A percentile compares a stretch with the other conserved stretches of the same genome.
phyloP scores from a whole-genome alignment of 495 filamentous ascomycete genomes.

The Cetradonia linearis region DNA sequence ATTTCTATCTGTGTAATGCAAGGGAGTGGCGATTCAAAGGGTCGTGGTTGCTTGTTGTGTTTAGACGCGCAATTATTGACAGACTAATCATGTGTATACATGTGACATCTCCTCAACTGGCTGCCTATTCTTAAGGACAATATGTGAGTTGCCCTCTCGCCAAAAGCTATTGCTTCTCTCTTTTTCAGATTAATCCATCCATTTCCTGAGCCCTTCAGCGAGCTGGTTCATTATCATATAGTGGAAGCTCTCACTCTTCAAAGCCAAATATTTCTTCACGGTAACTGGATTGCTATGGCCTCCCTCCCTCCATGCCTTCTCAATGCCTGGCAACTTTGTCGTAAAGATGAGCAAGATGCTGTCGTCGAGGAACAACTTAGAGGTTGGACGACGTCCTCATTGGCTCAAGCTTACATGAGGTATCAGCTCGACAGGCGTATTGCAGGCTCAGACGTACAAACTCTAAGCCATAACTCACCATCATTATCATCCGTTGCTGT shows the following conservation, averaged over 20 bases:
- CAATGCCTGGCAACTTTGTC: slow-evolving; percentile 15
- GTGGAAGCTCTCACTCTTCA: background rate
- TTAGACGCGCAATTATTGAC: background rate
- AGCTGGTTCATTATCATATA: background rate
- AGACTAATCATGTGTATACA: background rate
- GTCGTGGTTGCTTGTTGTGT: background rate
- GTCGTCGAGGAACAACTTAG: slow-evolving; percentile 3
- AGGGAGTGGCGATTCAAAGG: background rate
- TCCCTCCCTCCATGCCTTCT: slow-evolving; percentile 18
- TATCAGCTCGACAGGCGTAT: slow-evolving; percentile 19
- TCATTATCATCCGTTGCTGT: slow-evolving; percentile 19
- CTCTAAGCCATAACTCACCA: background rate
- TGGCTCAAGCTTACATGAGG: slow-evolving; percentile 18
- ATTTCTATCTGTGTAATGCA: background rate
- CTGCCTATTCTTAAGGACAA: background rate
- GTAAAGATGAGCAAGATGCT: slow-evolving; percentile 2
- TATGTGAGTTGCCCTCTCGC: background rate
- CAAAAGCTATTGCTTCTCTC: too few relatives aligned
- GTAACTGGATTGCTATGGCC: background rate
- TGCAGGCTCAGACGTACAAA: slow-evolving; percentile 1
- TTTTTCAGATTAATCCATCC: too few relatives aligned
- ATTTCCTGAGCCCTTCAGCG: too few relatives aligned
- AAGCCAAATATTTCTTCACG: background rate
- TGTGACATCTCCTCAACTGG: background rate
- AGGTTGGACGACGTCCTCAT: slow-evolving; percentile 17